Evolutionary conservation across 768 basidiomycete species (phyloP), one percentile per base, ranked within the genome.

Genomic region (Mycena olivaceomarginata): DNA sequence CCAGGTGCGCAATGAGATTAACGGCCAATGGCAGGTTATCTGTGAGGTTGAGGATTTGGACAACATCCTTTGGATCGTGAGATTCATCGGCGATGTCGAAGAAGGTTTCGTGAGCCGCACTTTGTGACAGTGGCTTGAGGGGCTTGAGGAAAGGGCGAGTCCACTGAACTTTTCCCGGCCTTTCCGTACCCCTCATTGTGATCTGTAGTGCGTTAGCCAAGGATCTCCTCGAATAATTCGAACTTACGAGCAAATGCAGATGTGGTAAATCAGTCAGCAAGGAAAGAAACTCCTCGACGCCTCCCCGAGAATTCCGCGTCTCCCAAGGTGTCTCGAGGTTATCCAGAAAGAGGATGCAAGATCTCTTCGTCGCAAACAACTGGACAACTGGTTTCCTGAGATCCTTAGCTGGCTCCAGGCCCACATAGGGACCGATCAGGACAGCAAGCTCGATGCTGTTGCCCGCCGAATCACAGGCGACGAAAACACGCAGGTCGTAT

Each of bases 11-110:
- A 31, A 31, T 31, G 3, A 31, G 31, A 31, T 31, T 31, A 2
- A 31, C 4, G 31, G 31, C 31, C 31, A 31, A 76, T 76, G 75
- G 75, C 31, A 76, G 18, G 43, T 71, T 76, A 5, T 59, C 69
- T 18, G 75, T 70, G 18, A 70, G 31, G 8, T 25, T 7, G 6
- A 76, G 51, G 15, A 76, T 51, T 5, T 60, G 45, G 45, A 48
- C 20, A 2, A 60, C n/a, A 15, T 60, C 59, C 4, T 45, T 22
- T 4, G 1, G 20, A 11, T 37, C 13, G 16, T 60, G 41, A 31
- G 10, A 48, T 6, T 60, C 43, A 31, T 70, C 69, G 10, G 69
- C 57, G 41, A 70, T 60, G 43, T 45, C 43, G 15, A 45, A 45
- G 43, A 45, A 45, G 43, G 43, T 45, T 5, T 45, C 31, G 2